Evolutionary conservation across 257 asterid species (phyloP).

Genomic region (Oldenlandia corymbosa): DNA sequence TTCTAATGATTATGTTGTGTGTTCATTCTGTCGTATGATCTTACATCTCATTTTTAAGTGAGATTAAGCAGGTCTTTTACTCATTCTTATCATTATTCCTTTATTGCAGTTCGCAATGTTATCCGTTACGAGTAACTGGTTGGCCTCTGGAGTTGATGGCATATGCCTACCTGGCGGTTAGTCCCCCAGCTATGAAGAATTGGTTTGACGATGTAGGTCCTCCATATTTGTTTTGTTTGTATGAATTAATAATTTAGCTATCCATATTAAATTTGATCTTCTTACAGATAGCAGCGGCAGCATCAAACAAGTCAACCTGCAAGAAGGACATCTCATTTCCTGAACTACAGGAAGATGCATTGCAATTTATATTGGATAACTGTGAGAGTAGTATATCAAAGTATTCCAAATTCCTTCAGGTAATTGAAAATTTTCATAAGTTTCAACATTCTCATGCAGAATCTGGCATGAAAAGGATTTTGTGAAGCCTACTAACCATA

Average conservation of each 20-base stretch:
- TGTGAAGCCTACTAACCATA: neutral
- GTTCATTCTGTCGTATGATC: neutral
- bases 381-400: conserved; percentile 80
- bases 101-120: conserved; percentile 68
- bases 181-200: conserved; percentile 74
- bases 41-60: conserved; percentile 1
- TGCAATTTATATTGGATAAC: conserved; percentile 68
- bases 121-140: conserved; percentile 82
- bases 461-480: neutral
- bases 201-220: conserved; percentile 79
- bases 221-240: conserved; percentile 4
- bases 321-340: conserved; percentile 53
- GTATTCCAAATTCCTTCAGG: conserved; percentile 93
- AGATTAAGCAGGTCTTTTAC: neutral
- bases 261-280: neutral
- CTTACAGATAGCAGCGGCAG: conserved; percentile 83
- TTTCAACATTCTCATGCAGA: neutral
- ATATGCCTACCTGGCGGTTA: conserved; percentile 78
- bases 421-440: conserved; percentile 17
- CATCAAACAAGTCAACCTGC: conserved; percentile 61
- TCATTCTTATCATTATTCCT: conserved; percentile 9
- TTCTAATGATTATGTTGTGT: neutral
- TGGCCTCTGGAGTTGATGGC: conserved; percentile 97
- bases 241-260: neutral
- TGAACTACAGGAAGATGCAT: conserved; percentile 77